Evolutionary conservation across 805 yeast genomes (phyloP).

Genomic region (Debaryomyces hansenii): DNA sequence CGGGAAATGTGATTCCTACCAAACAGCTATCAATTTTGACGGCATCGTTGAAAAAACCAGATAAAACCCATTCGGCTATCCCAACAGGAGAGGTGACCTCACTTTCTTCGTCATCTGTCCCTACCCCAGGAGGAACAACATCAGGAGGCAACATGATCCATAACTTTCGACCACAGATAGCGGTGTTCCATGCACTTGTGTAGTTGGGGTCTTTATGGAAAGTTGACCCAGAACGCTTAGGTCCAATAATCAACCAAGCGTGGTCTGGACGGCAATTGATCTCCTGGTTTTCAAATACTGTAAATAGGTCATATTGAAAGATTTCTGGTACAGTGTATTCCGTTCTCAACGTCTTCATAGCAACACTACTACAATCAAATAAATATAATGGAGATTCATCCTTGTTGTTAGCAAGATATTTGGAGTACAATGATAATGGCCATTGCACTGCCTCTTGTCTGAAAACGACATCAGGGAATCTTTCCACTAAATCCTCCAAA

Average conservation of each 20-base stretch:
- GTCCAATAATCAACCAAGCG: constrained; percentile 90
- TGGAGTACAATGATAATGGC: constrained; percentile 60
- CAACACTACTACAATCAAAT: constrained; percentile 77
- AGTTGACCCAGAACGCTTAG: constrained; percentile 78
- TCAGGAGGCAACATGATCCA: constrained; percentile 90
- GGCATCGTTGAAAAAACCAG: constrained; percentile 77
- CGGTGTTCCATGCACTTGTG: constrained; percentile 90
- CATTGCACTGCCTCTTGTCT: constrained; percentile 86
- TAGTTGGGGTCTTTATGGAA: constrained; percentile 92
- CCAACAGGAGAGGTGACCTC: constrained; percentile 94
- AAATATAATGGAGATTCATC: constrained; percentile 87
- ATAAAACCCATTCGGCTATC: constrained; percentile 84
- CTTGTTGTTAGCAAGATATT: constrained; percentile 57
- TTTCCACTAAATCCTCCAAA: constrained; percentile 42
- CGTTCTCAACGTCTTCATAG: constrained; percentile 55
- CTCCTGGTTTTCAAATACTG: constrained; percentile 39
- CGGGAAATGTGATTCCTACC: constrained; percentile 75
- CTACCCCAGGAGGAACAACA: constrained; percentile 80
- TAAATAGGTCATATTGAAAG: constrained; percentile 62
- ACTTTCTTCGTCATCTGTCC: constrained; percentile 71
- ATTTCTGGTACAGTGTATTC: constrained; percentile 56
- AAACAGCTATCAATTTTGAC: constrained; percentile 55
- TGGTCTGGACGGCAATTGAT: constrained; percentile 75
- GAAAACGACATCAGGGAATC: constrained; percentile 64
- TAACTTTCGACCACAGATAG: constrained; percentile 69